Evolutionary conservation across 1,139 yeast genomes (phyloP).

Genomic region (Yamadazyma taylorii): DNA sequence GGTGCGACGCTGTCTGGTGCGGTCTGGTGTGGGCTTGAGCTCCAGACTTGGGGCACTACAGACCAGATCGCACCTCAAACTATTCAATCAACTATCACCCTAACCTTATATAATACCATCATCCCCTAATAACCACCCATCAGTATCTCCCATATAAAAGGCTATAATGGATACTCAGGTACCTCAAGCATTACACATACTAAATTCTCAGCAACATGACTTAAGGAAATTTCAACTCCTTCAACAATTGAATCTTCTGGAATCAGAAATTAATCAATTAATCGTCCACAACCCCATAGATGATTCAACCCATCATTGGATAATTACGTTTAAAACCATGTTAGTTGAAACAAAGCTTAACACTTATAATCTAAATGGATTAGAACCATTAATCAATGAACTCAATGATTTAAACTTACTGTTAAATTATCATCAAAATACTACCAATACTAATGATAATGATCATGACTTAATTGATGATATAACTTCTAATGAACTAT

Average conservation of each 20-base stretch:
- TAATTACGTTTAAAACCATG: neutral
- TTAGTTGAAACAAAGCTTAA: neutral
- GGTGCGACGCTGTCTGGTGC: too few relatives aligned
- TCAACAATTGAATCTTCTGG: neutral
- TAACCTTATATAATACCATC: too few relatives aligned
- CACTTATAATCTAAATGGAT: neutral
- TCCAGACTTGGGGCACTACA: too few relatives aligned
- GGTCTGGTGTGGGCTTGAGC: too few relatives aligned
- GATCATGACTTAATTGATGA: neutral
- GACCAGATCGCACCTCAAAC: too few relatives aligned
- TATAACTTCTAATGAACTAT: neutral
- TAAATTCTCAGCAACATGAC: neutral
- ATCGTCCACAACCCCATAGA: too few relatives aligned
- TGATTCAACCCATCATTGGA: neutral
- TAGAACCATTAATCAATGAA: neutral
- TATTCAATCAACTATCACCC: too few relatives aligned
- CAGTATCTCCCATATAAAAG: neutral
- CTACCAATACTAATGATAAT: neutral
- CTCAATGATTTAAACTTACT: neutral
- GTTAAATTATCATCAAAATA: neutral
- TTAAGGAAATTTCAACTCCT: neutral
- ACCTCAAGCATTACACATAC: neutral
- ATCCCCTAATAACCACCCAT: too few relatives aligned
- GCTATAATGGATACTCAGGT: neutral
- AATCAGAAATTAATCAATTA: too few relatives aligned